Evolutionary conservation across 305 asterid genomes (phyloP).

Genomic region (Nicotiana rustica): DNA sequence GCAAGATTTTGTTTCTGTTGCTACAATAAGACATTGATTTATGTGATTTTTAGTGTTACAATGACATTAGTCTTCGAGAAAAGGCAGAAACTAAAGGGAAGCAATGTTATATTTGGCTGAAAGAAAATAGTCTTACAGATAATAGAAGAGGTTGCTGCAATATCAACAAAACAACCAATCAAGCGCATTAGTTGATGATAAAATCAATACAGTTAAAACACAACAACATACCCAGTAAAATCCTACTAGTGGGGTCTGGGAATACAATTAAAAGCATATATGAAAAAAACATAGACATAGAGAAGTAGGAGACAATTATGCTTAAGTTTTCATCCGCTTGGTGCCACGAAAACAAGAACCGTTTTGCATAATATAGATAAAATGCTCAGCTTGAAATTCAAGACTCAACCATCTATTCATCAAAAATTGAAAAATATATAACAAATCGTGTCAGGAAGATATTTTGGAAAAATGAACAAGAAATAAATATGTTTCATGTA

Average conservation of each 20-base stretch:
- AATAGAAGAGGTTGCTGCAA: no score
- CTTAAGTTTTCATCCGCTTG: background rate
- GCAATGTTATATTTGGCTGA: conserved; percentile 5
- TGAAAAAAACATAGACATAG: no score
- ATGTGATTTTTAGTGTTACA: conserved; percentile 26
- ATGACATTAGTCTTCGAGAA: background rate
- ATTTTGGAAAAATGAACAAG: conserved; percentile 28
- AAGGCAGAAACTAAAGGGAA: background rate
- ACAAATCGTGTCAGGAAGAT: background rate
- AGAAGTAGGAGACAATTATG: no score
- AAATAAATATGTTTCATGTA: background rate
- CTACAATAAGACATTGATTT: background rate
- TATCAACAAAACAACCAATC: background rate
- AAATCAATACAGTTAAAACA: background rate
- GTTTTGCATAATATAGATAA: background rate
- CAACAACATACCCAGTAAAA: no score
- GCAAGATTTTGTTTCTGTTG: background rate
- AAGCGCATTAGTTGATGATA: background rate
- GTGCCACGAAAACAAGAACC: background rate
- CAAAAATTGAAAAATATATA: conserved; percentile 12
- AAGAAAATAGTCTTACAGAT: no score
- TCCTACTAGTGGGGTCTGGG: no score
- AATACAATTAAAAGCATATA: background rate
- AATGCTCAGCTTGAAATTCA: background rate
- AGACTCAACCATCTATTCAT: background rate